Base-by-base conservation (phyloP, 2,329 filamentous ascomycete genomes). In the Magnaporthiopsis rhizophila region DNA sequence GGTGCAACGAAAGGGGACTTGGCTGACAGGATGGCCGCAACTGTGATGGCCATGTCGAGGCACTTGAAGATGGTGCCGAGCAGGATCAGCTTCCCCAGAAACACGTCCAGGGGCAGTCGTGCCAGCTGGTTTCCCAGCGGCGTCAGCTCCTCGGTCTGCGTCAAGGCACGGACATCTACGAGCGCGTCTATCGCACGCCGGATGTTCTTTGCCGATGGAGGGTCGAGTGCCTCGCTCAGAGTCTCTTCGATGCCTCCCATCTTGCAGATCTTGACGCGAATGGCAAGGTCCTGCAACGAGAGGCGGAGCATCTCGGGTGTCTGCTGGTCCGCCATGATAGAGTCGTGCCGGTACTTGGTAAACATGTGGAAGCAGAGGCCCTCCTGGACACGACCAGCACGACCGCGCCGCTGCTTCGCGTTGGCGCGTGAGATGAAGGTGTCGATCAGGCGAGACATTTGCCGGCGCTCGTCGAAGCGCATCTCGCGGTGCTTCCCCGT, bases 401-500 rank as follows among this genome's bases (percentile, higher is more conserved):
- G 88, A 65, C 95, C 95, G 68, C 94, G 88, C 65, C 95, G 87
- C 74, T 99, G 95, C 72, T 97, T 97, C 1, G 95, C 94, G 73
- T 98, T 98, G 18, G 95, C 95, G 64, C 90, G 86, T 0, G 94
- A 97, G 68, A 99, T 96, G 74, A 98, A 99, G 0, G 92, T 92
- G 74, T 98, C 94, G 45, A 97, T 89, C 26, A 99, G 83, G 28
- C 91, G 86, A 1, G 94, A 98, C 45, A 99, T 81, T 72, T 99
- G 95, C 65, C 92, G 85, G 64, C 91, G 86, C 77, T 99, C 95
- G 72, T 99, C 94, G 70, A 96, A 98, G 34, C 94, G 83, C 94
- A 97, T 97, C 75, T 97, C 94, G 69, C 96, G 92, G 76, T 98
- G 94, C 75, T 97, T 98, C 65, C 95, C 95, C 0, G 92, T 93